phyloP scores from a whole-genome alignment of 805 yeast genomes.

The Suhomyces sp. region DNA sequence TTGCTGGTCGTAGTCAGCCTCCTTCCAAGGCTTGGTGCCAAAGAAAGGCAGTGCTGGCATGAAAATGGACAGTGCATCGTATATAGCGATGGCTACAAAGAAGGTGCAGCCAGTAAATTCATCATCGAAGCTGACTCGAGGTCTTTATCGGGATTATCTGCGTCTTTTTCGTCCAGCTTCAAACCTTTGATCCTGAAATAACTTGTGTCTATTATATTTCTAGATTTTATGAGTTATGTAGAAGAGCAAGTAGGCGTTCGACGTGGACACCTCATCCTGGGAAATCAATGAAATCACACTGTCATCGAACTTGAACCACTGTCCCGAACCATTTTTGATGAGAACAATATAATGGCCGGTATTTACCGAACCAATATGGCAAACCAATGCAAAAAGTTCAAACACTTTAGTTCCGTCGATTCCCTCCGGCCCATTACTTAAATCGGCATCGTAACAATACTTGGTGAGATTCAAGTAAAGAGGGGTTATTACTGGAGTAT shows the following conservation, averaged over 20 bases:
- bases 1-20: too few species aligned
- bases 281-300: conserved; percentile 69
- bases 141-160: too few species aligned
- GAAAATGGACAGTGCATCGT: too few species aligned
- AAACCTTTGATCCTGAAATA: too few species aligned
- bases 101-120: too few species aligned
- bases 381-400: conserved; percentile 83
- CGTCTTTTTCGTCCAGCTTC: too few species aligned
- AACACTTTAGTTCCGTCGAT: conserved; percentile 47
- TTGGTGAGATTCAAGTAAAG: conserved; percentile 67
- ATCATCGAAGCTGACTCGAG: too few species aligned
- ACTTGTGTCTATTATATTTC: too few species aligned
- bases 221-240: conserved; percentile 54
- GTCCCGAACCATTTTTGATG: conserved; percentile 67
- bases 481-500: conserved; percentile 72
- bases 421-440: conserved; percentile 9
- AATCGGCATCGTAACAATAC: conserved; percentile 38
- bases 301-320: conserved; percentile 93
- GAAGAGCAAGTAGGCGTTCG: conserved; percentile 80
- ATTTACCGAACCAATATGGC: conserved; percentile 89
- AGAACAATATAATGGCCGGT: conserved; percentile 93
- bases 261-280: conserved; percentile 60
- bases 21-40: too few species aligned
- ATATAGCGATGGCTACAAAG: too few species aligned
- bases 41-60: too few species aligned